Base-by-base conservation (phyloP, 2,329 filamentous ascomycete species). In the Graphiopsis chlorocephala region DNA sequence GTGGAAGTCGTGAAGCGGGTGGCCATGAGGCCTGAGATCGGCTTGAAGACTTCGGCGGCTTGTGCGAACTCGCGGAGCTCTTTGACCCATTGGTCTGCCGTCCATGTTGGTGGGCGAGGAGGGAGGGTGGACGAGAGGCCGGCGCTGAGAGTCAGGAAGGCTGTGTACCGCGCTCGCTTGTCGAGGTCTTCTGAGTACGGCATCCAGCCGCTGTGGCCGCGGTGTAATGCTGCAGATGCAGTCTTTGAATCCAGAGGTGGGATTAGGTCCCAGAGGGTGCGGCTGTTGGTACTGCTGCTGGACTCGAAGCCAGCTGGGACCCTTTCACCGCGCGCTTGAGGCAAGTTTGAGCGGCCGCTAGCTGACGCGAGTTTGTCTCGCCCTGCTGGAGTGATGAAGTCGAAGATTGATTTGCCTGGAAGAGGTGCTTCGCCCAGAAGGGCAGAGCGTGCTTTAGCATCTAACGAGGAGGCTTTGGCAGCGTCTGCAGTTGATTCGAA, bases 321-420 rank as follows among this genome's bases (percentile, higher is more conserved):
- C 29, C 90, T 82, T 78, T 97, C 91, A 61, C 91, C 88, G 1
- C 88, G 81, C 0, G 90, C 95, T 8, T 87, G 86, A 0, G 95
- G 95, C 2, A 99, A 84, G 72, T 94, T 86, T 2, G 78, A 78
- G 64, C 88, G 92, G 1, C 93, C 93, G 2, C 92, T 92, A 0
- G 88, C 88, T 12, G 86, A 83, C 3, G 85, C 92, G 52, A 99
- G 84, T 28, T 89, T 87, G 60, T 94, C 89, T 67, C 95, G 88
- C 3, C 91, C 87, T 35, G 90, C 85, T 0, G 91, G 83, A 0
- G 91, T 91, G 69, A 99, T 84, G 77, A 91, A 99, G 78, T 98
- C 93, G 76, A 98, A 99, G 2, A 99, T 88, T 0, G 95, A 98
- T 79, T 98, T 97, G 0, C 92, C 92, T 0, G 93, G 93, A 0